Evolutionary conservation across 2,329 filamentous ascomycete genomes (phyloP).

Genomic region (Pseudogymnoascus sp.): DNA sequence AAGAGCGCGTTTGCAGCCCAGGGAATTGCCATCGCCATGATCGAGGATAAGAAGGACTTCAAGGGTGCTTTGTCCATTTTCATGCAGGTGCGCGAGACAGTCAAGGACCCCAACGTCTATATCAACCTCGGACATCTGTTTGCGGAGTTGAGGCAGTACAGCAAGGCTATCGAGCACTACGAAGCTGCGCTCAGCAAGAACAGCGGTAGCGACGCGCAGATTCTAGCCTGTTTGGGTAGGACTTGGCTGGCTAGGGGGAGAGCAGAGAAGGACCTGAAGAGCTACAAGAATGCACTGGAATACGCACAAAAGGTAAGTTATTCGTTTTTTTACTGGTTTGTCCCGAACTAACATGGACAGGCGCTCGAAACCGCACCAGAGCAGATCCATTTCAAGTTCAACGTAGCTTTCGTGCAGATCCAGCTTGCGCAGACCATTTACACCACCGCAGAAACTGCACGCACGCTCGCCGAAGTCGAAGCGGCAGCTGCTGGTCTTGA

Average conservation of each 20-base stretch:
- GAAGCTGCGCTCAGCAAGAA: conserved; percentile 65
- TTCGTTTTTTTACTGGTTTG: background rate
- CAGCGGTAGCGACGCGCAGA: conserved; percentile 53
- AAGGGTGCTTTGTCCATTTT: conserved; percentile 78
- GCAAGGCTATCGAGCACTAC: conserved; percentile 90
- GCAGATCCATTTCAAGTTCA: conserved; percentile 90
- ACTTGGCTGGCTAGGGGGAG: conserved; percentile 62
- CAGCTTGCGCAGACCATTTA: conserved; percentile 81
- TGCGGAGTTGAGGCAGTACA: conserved; percentile 81
- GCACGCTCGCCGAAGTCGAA: conserved; percentile 72
- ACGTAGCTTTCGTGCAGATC: conserved; percentile 94
- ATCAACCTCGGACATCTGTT: conserved; percentile 93
- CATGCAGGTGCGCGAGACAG: conserved; percentile 79
- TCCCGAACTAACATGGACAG: conserved; percentile 31
- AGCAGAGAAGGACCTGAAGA: conserved; percentile 53
- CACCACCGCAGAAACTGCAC: conserved; percentile 64
- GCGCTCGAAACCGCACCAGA: conserved; percentile 73
- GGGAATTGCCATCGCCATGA: conserved; percentile 85
- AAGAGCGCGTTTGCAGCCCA: conserved; percentile 96
- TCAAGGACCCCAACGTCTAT: conserved; percentile 81
- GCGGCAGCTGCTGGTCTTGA: conserved; percentile 74
- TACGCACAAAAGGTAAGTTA: conserved; percentile 54
- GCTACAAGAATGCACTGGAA: conserved; percentile 55
- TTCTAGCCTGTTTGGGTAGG: conserved; percentile 63
- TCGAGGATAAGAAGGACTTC: conserved; percentile 90